Evolutionary conservation across 1,139 yeast genomes (phyloP).

Genomic region (Yamadazyma jaroonii): DNA sequence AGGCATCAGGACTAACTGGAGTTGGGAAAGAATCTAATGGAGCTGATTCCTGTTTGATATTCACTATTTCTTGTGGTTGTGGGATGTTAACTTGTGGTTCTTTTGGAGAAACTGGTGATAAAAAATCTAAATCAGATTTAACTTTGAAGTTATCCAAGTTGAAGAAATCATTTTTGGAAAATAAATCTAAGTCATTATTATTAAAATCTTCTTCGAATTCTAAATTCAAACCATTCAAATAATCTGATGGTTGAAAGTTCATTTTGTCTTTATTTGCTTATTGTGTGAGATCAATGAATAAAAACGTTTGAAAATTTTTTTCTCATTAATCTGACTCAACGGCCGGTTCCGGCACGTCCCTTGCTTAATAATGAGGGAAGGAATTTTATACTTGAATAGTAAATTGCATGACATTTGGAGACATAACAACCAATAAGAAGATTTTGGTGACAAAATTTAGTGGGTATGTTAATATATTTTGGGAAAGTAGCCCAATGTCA

Average conservation of each 20-base stretch:
- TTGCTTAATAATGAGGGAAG: neutral
- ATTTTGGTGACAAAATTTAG: too few relatives aligned
- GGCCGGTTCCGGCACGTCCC: neutral
- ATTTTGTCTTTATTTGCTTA: conserved; percentile 14
- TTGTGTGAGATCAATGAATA: neutral
- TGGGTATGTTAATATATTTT: too few relatives aligned
- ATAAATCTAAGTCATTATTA: conserved; percentile 37
- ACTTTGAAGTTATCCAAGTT: conserved; percentile 37
- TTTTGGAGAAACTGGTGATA: conserved; percentile 1
- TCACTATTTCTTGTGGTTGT: conserved; percentile 2
- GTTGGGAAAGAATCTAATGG: neutral
- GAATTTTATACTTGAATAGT: neutral
- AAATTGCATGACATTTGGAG: too few relatives aligned
- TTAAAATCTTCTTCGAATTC: conserved; percentile 23
- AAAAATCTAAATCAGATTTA: conserved; percentile 8
- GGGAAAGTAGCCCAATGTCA: too few relatives aligned
- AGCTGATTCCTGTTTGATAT: neutral
- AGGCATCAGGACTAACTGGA: conserved; percentile 1
- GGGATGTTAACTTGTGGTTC: neutral
- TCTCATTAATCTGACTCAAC: neutral
- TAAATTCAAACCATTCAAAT: conserved; percentile 39
- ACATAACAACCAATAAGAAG: too few relatives aligned
- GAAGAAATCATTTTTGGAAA: conserved; percentile 45
- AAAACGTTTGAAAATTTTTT: conserved; percentile 2
- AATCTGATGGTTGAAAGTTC: conserved; percentile 46